These are phyloP conservation scores for Tetrapisispora fleetii DNA, from an alignment of 805 yeast species.

Conservation along the genomic window DNA sequence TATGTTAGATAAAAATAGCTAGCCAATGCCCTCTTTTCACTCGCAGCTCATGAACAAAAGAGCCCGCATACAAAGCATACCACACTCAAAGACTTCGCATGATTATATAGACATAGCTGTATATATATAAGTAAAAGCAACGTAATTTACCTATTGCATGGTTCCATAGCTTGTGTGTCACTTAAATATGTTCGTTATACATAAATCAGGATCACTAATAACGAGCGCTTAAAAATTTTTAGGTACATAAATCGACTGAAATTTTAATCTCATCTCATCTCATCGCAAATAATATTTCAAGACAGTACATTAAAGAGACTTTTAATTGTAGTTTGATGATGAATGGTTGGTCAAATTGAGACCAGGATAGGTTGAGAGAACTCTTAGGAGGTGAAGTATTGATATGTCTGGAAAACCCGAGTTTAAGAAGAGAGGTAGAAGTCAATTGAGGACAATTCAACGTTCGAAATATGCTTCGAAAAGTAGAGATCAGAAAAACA, in stretches of 20 bases:
- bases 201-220: background rate
- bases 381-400: background rate
- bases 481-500: conserved; percentile 20
- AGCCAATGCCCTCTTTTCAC: background rate
- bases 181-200: no score
- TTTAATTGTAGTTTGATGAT: no score
- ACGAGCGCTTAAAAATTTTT: conserved; percentile 1
- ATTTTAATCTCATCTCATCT: background rate
- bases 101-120: no score
- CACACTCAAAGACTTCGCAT: no score
- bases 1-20: background rate
- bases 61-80: no score
- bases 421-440: conserved; percentile 41
- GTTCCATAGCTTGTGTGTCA: no score
- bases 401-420: background rate
- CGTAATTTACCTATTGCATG: no score
- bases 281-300: background rate
- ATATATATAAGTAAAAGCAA: no score
- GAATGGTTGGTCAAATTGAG: no score
- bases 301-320: background rate
- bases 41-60: no score
- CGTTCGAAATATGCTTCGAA: conserved; percentile 35
- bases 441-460: conserved; percentile 48
- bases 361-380: background rate
- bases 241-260: background rate